Base-by-base conservation (phyloP, 208 protist genomes). In the Acanthamoeba castellanii region DNA sequence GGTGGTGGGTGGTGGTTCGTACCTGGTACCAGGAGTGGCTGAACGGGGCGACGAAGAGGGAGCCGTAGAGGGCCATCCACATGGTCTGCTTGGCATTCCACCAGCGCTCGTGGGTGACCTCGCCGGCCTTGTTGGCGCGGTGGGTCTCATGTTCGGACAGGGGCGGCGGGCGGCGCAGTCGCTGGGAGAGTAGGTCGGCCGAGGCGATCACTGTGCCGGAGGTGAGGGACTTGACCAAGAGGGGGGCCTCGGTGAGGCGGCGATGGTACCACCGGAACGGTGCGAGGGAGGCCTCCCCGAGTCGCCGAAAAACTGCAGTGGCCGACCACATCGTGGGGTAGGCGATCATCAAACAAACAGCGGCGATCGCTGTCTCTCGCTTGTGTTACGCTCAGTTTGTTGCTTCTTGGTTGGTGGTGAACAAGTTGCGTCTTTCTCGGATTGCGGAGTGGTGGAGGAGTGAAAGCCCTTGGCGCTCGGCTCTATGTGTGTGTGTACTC, bases 41-140 rank as follows among this genome's bases (percentile, higher is more conserved):
- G 34, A 91, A 91, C 1, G 85, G 85, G 42, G 85, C 85, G 9
- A 91, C 85, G 34, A 91, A 91, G 34, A 91, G 85, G 55, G 85
- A 22, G 34, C 85, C 85, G 42, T 91, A 91, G 50, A 91, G 55
- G 16, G 22, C 50, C 85, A 91, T 91, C 27, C 50, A 64, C 20
- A 91, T 30, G 18, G 85, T 91, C 55, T 91, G 85, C 18, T 52
- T 64, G 57, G 25, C 22, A n/a, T 91, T 52, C 85, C 85, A 91
- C 85, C 85, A 91, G 76, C 61, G 20, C 6, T 85, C 76, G 14
- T 85, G 76, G 6, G 76, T 59, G 42, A 20, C 25, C 20, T 34
- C 76, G 20, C 47, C 25, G 76, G 34, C 25, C 47, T 13, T 42
- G 16, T 6, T 3, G 61, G 61, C 61, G 18, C 27, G 61, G 30